Evolutionary conservation across 768 basidiomycete genomes (phyloP).

Genomic region (Tylopilus cervinicoccineus): DNA sequence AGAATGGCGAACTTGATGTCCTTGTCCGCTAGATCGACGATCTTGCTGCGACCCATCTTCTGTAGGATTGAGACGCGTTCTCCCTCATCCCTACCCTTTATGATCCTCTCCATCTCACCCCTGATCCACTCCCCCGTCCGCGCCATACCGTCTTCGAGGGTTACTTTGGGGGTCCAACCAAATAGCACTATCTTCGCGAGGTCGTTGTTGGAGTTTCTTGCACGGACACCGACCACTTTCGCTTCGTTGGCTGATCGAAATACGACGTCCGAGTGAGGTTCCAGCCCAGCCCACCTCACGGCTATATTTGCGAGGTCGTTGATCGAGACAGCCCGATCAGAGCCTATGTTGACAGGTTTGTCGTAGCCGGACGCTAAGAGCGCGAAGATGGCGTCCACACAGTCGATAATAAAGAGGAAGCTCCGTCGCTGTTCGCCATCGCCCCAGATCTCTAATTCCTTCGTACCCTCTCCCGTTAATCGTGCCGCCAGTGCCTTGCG

Average conservation of each 20-base stretch:
- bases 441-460: constrained; percentile 53
- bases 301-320: constrained; percentile 41
- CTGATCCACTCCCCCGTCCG: constrained; percentile 47
- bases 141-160: constrained; percentile 46
- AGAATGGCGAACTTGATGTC: constrained; percentile 47
- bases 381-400: constrained; percentile 45
- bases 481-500: constrained; percentile 45
- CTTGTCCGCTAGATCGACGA: constrained; percentile 35
- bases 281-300: constrained; percentile 29
- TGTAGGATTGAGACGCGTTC: constrained; percentile 18
- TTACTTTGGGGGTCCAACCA: constrained; percentile 40
- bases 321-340: constrained; percentile 41
- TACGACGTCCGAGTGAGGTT: constrained; percentile 18
- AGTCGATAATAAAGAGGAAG: constrained; percentile 54
- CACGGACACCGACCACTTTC: constrained; percentile 44
- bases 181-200: constrained; percentile 27
- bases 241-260: constrained; percentile 24
- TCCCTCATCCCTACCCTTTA: constrained; percentile 3
- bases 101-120: constrained; percentile 30
- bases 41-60: constrained; percentile 31
- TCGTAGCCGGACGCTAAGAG: constrained; percentile 38
- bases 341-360: constrained; percentile 49
- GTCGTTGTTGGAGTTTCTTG: constrained; percentile 51
- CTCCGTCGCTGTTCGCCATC: constrained; percentile 50
- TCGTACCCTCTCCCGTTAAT: not conserved